A percentile compares a stretch with the other conserved stretches of the same genome.
phyloP scores from a whole-genome alignment of 192 early-diverging fungal species.

The Lunasporangiospora selenospora region DNA sequence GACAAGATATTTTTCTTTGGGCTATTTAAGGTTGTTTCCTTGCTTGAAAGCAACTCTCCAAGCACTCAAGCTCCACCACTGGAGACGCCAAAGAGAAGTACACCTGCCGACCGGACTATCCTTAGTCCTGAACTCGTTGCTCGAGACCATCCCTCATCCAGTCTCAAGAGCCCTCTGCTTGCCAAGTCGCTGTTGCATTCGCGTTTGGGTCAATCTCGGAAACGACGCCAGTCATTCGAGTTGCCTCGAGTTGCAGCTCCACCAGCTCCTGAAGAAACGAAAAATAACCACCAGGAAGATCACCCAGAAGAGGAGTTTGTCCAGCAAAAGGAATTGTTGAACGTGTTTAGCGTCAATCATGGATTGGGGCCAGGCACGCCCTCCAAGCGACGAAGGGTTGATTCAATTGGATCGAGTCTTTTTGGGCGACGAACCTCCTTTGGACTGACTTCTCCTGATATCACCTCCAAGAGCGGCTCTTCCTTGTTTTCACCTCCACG shows the following conservation, averaged over 20 bases:
- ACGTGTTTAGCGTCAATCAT: conserved; percentile 10
- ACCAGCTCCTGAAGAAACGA: background rate
- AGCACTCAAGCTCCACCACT: too few relatives aligned
- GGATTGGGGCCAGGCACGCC: conserved; percentile 14
- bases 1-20: too few relatives aligned
- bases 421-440: background rate
- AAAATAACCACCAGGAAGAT: too few relatives aligned
- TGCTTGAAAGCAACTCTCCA: too few relatives aligned
- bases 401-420: background rate
- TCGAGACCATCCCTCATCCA: too few relatives aligned
- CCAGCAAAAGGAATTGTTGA: conserved; percentile 1
- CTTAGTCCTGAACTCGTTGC: too few relatives aligned
- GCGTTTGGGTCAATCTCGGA: conserved; percentile 20
- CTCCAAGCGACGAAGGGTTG: conserved; percentile 21
- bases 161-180: background rate
- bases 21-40: too few relatives aligned
- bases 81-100: too few relatives aligned
- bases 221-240: conserved; percentile 36
- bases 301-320: conserved; percentile 1
- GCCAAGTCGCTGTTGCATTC: background rate
- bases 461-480: too few relatives aligned
- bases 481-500: too few relatives aligned
- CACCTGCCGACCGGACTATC: too few relatives aligned
- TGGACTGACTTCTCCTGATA: too few relatives aligned
- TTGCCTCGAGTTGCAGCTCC: background rate